phyloP scores from a whole-genome alignment of 1,284 basidiomycete genomes.

The Pseudozyma thailandica region DNA sequence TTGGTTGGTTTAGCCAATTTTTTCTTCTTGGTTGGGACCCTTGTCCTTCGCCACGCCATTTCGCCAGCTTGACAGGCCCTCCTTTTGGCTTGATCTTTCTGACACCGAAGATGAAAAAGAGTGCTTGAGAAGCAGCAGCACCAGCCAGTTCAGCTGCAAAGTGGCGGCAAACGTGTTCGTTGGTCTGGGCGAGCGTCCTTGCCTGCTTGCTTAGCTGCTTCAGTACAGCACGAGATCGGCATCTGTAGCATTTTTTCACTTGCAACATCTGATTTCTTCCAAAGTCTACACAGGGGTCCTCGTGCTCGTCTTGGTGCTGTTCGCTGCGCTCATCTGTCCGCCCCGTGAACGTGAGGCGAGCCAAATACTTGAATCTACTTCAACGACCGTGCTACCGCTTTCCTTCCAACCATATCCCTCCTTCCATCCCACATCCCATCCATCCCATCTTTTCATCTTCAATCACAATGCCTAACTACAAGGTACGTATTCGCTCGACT shows the following conservation, averaged over 20 bases:
- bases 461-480: slow-evolving; percentile 59
- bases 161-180: slow-evolving; percentile 23
- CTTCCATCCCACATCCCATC: slow-evolving; percentile 1
- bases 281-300: not conserved
- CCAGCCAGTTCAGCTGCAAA: not conserved
- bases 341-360: not conserved
- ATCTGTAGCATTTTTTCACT: slow-evolving; percentile 6
- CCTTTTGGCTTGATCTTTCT: too few species aligned
- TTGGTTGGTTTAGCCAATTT: too few species aligned
- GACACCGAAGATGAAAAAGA: too few species aligned
- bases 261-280: slow-evolving; percentile 31
- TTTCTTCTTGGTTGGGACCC: too few species aligned
- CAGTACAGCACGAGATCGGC: slow-evolving; percentile 2
- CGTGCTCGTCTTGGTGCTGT: not conserved
- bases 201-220: not conserved
- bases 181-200: slow-evolving; percentile 16
- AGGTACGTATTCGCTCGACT: slow-evolving; percentile 26
- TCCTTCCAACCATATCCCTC: slow-evolving; percentile 23
- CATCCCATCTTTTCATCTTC: not conserved
- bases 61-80: too few species aligned
- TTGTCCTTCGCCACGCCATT: too few species aligned
- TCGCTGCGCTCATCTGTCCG: too few species aligned
- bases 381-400: slow-evolving; percentile 4
- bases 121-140: not conserved
- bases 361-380: not conserved